Evolutionary conservation across 2,329 filamentous ascomycete genomes (phyloP), one percentile per base, ranked within the genome.

Genomic region (Apiospora hydei): DNA sequence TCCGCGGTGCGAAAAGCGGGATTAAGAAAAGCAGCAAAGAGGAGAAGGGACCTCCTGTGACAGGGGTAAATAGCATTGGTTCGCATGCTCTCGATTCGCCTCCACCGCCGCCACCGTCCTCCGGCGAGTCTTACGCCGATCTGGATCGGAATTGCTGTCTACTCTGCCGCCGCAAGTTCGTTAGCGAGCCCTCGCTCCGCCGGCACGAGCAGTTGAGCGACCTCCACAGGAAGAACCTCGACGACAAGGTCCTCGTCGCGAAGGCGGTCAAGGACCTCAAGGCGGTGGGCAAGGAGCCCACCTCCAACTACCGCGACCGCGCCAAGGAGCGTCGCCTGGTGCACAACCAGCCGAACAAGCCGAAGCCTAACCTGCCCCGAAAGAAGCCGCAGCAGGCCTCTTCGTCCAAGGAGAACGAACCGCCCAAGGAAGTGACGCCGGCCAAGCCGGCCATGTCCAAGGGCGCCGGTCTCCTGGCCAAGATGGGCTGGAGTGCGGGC

Each of bases 401-500:
- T 61, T 76, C 44, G 14, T 18, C 30, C 53, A 82, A 84, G 67
- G 82, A 83, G 21, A 78, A 80, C 8, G 79, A 81, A 10, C 76
- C 79, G 53, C 83, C 85, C 71, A 77, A 82, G 26, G 84, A 85
- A 61, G 74, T 80, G 24, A 57, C 75, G 6, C 72, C 78, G 0
- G 72, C 79, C 10, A 80, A 83, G 44, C 81, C 85, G 8, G 79
- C 80, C 69, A 82, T 85, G 72, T 90, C 89, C 47, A 93, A 92
- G 80, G 91, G 91, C 16, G 90, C 90, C 0, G 89, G 89, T 3
- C 85, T 94, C 78, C 84, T 94, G 51, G 89, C 90, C 51, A 94
- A 93, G 84, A 92, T 93, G 89, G 92, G 92, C 38, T 94, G 91
- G 91, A 89, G 84, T 30, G 84, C 86, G 0, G 92, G 92, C 11